Evolutionary conservation across 1,284 basidiomycete species (phyloP), one percentile per base, ranked within the genome.

Genomic region (Moesziomyces antarcticus): DNA sequence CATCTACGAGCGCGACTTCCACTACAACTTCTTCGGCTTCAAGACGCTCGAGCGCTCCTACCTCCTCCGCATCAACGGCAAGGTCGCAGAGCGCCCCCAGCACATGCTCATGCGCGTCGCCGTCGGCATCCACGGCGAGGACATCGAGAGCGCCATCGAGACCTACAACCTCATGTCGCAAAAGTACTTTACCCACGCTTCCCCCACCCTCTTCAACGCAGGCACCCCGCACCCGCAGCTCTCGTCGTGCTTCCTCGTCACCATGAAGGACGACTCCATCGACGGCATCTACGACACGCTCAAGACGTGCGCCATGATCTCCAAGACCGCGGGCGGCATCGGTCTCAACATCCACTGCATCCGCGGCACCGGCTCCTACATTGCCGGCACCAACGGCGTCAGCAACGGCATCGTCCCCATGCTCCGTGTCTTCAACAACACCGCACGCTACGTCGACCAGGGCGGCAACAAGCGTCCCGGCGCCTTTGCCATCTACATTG

Each of bases 61-160:
- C 86, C 89, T 99, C 9, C 90, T 99, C 50, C 91, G 93, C 66
- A 91, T 98, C 86, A 90, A 97, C 84, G 93, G 93, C 60, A 93
- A 93, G 80, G 93, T 97, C 50, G 96, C 94, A 50, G 97, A 99
- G 86, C 90, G 97, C 53, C 97, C 97, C 35, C 96, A 99, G 84
- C 97, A 99, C 86, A 93, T 99, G 91, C 91, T 99, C 83, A 99
- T 99, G 97, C 94, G 96, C 86, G 97, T 99, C 56, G 93, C 96
- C 49, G 93, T 99, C 51, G 97, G 96, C 62, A 97, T 99, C 73
- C 96, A 99, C 85, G 95, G 95, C 13, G 83, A 87, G 25, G 92
- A 98, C 85, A 89, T 98, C 68, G 93, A 97, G 27, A 90, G 91
- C 50, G 94, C 91, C 52, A 88, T 98, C 73, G 91, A 97, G 87